These are phyloP conservation scores for Plasmodium sp. DNA, from an alignment of 169 alveolate genomes.

Conservation along the genomic window DNA sequence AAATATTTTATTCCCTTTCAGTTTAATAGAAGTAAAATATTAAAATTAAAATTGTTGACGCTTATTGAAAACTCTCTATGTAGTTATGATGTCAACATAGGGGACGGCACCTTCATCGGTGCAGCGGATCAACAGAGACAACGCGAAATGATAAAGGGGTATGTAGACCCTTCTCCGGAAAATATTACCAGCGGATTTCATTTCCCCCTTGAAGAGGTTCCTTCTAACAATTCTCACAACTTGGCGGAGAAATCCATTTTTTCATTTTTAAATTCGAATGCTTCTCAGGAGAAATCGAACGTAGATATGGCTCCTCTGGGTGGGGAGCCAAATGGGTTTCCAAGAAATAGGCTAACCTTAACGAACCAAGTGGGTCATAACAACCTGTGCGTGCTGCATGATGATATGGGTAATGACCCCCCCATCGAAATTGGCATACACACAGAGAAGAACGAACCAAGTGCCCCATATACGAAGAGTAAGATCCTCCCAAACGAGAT, in stretches of 20 bases:
- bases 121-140: neutral
- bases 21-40: constrained; percentile 5
- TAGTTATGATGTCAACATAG: constrained; percentile 7
- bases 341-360: neutral
- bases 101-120: neutral
- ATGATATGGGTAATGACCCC: neutral
- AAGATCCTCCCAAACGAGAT: neutral
- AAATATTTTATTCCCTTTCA: constrained; percentile 2
- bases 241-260: neutral
- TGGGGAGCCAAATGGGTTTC: neutral
- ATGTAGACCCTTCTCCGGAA: neutral
- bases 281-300: neutral
- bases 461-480: neutral
- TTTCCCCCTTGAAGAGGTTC: neutral
- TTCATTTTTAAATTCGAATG: constrained; percentile 4
- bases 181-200: neutral
- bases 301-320: neutral
- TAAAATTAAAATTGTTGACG: constrained; percentile 12
- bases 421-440: neutral
- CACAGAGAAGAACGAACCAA: neutral
- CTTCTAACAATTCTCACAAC: neutral
- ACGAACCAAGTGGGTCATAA: neutral
- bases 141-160: neutral
- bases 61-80: constrained; percentile 43
- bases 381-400: neutral